Evolutionary conservation across 2,329 filamentous ascomycete genomes (phyloP), one percentile per base, ranked within the genome.

Genomic region (Aspergillus brunneoviolaceus): DNA sequence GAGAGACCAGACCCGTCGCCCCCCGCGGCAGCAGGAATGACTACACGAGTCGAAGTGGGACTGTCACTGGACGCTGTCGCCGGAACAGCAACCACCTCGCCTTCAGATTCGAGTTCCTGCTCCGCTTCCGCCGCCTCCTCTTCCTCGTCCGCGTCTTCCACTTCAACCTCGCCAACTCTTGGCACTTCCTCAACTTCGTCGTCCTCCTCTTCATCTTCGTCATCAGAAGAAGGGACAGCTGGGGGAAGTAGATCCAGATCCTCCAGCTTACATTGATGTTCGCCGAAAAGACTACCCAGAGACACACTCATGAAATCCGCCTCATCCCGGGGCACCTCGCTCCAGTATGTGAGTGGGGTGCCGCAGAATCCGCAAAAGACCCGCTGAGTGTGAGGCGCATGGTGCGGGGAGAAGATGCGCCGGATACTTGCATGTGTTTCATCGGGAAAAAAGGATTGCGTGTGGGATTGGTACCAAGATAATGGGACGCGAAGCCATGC

Each of bases 331-430:
- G 90, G 89, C 25, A 85, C 77, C 74, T 96, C 92, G 51, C 87
- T 89, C 92, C 92, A 96, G 68, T 89, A 91, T 0, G 89, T 89
- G 57, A 97, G 80, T 12, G 90, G 89, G 0, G 92, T 96, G 55
- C 93, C 93, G 74, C 93, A 96, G 79, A 90, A 96, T 25, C 93
- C 93, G 77, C 93, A 97, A 76, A 97, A 97, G 66, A 92, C 85
- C 53, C 91, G 87, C 72, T 89, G 87, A 1, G 85, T 81, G 67
- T 84, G 78, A 55, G 82, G 81, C 55, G 84, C 83, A 66, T 81
- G 77, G 2, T 80, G 81, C 23, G 87, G 84, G 10, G 85, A 85
- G 74, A 90, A 92, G 51, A 84, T 82, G 47, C 88, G 85, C 58
- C 85, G 86, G 71, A 92, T 92, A 55, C 81, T 80, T 57, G 80